Base-by-base conservation (phyloP, 2,329 filamentous ascomycete genomes). In the Tolypocladium sp. region DNA sequence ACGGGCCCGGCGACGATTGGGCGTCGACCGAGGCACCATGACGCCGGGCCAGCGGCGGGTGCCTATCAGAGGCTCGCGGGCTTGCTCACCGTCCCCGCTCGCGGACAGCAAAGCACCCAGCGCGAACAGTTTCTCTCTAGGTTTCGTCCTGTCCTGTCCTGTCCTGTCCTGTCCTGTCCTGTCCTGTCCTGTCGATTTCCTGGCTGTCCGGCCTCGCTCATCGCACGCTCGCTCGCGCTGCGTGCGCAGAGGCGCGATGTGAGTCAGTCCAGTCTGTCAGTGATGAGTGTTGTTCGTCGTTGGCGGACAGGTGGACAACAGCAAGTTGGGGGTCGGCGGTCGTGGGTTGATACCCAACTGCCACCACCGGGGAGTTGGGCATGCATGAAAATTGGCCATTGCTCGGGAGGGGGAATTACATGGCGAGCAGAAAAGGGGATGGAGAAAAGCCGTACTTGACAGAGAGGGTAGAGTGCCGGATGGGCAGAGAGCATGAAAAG, bases 1-100 rank as follows among this genome's bases (percentile, higher is more conserved):
- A 61, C n/a, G 59, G 54, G 25, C 41, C 42, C 44, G 44, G 35
- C 54, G 44, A 27, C 57, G 52, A 61, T 59, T 59, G 59, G 59
- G 54, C 54, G 22, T 30, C 15, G 37, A n/a, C 38, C 54, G 54
- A 20, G 30, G 49, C 49, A 35, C 54, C 38, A 56, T 42, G 54
- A 56, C 54, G 53, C 33, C 35, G 20, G 33, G 33, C 33, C 33
- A 22, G 51, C 52, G 35, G n/a, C 25, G 54, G 25, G 22, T 56
- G 37, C 54, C 54, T 44, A 56, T 56, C 54, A 44, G 25, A 44
- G 15, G 27, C 54, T 9, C 25, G 37, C 1, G 30, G 40, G 54
- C 37, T n/a, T 9, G 25, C 54, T 44, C 54, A 56, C 54, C 54
- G 54, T 56, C 54, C 38, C 54, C 54, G 27, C 54, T 33, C 25